Evolutionary conservation across 2,329 filamentous ascomycete species (phyloP).

Genomic region (Fusarium tuaranense): DNA sequence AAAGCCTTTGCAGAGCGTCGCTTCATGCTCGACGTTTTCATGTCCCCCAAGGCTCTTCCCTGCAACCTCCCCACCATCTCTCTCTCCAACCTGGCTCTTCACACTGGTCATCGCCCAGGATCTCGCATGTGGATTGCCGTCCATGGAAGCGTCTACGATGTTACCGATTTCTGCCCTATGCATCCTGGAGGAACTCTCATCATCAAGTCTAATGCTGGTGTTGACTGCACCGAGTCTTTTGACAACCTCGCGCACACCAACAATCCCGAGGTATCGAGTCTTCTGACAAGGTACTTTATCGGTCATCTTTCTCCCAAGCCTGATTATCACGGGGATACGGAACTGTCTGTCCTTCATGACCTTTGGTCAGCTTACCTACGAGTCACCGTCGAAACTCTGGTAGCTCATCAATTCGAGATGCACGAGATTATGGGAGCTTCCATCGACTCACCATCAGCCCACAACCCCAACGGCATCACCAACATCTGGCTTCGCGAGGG

Average conservation of each 20-base stretch:
- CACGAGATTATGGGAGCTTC: constrained; percentile 60
- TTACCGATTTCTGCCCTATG: constrained; percentile 65
- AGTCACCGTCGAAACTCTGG: constrained; percentile 62
- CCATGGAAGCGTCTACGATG: constrained; percentile 65
- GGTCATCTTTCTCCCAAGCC: constrained; percentile 64
- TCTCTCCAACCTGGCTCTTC: constrained; percentile 59
- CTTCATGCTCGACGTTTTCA: constrained; percentile 69
- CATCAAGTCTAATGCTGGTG: constrained; percentile 66
- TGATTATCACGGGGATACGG: constrained; percentile 56
- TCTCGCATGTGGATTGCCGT: constrained; percentile 64
- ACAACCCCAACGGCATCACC: constrained; percentile 25
- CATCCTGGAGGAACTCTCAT: constrained; percentile 66
- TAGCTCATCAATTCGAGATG: constrained; percentile 66
- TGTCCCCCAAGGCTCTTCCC: constrained; percentile 65
- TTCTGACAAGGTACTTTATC: constrained; percentile 66
- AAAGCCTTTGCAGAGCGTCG: constrained; percentile 66
- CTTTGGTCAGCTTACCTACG: constrained; percentile 63
- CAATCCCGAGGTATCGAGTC: constrained; percentile 64
- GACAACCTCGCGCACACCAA: constrained; percentile 66
- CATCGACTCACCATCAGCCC: constrained; percentile 28
- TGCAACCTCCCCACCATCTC: constrained; percentile 63
- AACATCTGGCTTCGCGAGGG: constrained; percentile 60
- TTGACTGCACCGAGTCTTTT: constrained; percentile 64
- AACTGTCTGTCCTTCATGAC: constrained; percentile 60
- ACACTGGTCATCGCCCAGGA: constrained; percentile 62